Percentiles rank a stretch among this genome's conserved stretches.
phyloP scores from a whole-genome alignment of 331 rosid genomes.

The Pyrus hybrid region DNA sequence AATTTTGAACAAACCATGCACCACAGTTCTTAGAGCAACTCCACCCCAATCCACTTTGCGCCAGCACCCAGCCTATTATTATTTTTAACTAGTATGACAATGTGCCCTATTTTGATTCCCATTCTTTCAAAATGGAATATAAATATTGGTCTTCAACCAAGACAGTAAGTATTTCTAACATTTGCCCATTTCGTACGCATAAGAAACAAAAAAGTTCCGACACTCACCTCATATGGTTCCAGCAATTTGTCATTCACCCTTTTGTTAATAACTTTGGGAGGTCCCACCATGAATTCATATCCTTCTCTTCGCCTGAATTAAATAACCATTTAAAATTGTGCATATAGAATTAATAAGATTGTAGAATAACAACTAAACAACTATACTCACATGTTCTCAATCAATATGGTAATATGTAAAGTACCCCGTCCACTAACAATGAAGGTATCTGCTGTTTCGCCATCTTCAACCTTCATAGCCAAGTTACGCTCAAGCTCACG shows the following conservation, averaged over 20 bases:
- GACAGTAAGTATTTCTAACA: neutral
- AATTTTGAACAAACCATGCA: neutral
- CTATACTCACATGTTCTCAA: conserved; percentile 85
- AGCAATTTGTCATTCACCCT: conserved; percentile 55
- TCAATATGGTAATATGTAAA: conserved; percentile 87
- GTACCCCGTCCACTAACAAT: conserved; percentile 99
- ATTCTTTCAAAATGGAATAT: too few relatives aligned
- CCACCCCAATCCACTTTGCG: too few relatives aligned
- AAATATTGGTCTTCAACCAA: neutral
- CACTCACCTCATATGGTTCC: conserved; percentile 87
- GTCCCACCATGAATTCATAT: conserved; percentile 97
- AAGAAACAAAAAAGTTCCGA: neutral
- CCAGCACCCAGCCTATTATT: too few relatives aligned
- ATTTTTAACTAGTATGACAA: neutral
- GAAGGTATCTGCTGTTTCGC: conserved; percentile 95
- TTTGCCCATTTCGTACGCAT: neutral
- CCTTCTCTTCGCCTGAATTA: conserved; percentile 95
- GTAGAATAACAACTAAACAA: conserved; percentile 12
- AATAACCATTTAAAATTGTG: conserved; percentile 11
- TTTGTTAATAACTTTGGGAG: conserved; percentile 96
- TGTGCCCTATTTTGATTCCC: neutral
- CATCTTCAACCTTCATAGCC: conserved; percentile 97
- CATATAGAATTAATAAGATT: neutral
- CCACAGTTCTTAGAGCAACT: neutral
- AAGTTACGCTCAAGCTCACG: conserved; percentile 95